phyloP scores from a whole-genome alignment of 2,329 filamentous ascomycete species.

The Zopfia rhizophila region DNA sequence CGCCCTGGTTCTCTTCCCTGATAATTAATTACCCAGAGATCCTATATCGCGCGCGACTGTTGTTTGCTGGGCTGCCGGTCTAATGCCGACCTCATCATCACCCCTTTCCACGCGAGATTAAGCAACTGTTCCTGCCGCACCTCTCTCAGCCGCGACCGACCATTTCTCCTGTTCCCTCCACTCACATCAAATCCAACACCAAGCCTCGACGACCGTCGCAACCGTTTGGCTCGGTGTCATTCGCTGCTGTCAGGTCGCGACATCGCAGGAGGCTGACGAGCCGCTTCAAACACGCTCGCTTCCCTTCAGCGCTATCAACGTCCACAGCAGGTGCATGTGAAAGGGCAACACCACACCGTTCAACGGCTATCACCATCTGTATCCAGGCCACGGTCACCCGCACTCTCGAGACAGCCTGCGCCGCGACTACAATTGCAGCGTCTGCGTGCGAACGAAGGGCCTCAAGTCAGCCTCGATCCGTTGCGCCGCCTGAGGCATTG shows the following conservation, averaged over 20 bases:
- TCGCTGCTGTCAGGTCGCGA: slow-evolving; percentile 2
- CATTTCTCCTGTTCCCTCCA: slow-evolving; percentile 34
- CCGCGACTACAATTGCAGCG: too few species aligned
- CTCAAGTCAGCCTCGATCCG: slow-evolving; percentile 2
- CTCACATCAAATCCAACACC: slow-evolving; percentile 36
- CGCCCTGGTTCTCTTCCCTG: too few species aligned
- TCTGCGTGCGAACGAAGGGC: slow-evolving; percentile 3
- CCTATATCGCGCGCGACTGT: neutral
- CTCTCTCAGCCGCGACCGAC: slow-evolving; percentile 39
- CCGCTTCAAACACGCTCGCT: slow-evolving; percentile 4
- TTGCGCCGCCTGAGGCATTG: slow-evolving; percentile 14
- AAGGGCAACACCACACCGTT: neutral
- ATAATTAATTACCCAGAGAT: too few species aligned
- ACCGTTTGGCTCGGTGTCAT: slow-evolving; percentile 23
- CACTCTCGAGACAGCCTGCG: neutral
- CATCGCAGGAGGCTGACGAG: slow-evolving; percentile 8
- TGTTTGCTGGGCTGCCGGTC: neutral
- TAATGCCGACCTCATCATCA: neutral
- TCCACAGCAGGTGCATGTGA: slow-evolving; percentile 3
- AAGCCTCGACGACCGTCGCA: slow-evolving; percentile 5
- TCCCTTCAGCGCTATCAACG: neutral
- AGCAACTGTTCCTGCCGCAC: too few species aligned
- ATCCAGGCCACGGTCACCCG: neutral
- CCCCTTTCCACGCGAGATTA: neutral
- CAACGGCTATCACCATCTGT: neutral